Conservation (phyloP, 2,329 filamentous ascomycete genomes). For the Aspergillus chevalieri region DNA sequence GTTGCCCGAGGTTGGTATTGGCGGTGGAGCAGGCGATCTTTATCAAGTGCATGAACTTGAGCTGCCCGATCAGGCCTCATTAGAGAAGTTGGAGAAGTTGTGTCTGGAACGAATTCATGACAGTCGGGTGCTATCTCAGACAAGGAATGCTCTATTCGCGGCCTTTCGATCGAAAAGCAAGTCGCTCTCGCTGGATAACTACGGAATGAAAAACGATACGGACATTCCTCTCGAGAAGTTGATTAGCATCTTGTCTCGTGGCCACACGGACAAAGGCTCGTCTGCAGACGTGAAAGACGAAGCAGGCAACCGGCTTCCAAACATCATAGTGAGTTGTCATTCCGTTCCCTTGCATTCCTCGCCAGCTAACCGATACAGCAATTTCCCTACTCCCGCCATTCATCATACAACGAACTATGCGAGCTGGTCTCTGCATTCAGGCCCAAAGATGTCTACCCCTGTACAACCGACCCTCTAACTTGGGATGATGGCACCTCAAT, state of each 20-base stretch:
- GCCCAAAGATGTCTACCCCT: conserved; percentile 75
- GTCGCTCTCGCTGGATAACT: conserved; percentile 31
- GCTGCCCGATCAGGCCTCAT: conserved; percentile 42
- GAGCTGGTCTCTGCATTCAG: conserved; percentile 61
- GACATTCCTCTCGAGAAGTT: conserved; percentile 34
- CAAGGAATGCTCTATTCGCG: conserved; percentile 23
- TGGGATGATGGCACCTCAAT: conserved; percentile 65
- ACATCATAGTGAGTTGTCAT: conserved; percentile 27
- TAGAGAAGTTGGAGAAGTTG: conserved; percentile 50
- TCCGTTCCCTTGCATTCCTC: not conserved
- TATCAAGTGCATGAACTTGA: conserved; percentile 63
- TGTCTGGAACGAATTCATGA: conserved; percentile 39
- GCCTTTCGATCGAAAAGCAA: conserved; percentile 30
- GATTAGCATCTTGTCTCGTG: conserved; percentile 24
- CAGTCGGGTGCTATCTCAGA: conserved; percentile 18
- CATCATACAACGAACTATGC: conserved; percentile 75
- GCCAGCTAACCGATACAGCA: conserved; percentile 27
- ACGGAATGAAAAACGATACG: conserved; percentile 31
- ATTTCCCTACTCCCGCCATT: conserved; percentile 87
- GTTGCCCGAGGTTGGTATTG: conserved; percentile 67
- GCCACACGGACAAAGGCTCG: conserved; percentile 5
- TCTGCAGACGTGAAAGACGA: not conserved
- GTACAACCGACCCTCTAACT: conserved; percentile 58
- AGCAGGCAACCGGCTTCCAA: conserved; percentile 14
- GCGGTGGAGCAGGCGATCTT: conserved; percentile 72